Percentiles rank a stretch among this genome's conserved stretches.
These are phyloP conservation scores for Leishmania amazonensis DNA, from an alignment of 208 protist species.

Conservation along the genomic window DNA sequence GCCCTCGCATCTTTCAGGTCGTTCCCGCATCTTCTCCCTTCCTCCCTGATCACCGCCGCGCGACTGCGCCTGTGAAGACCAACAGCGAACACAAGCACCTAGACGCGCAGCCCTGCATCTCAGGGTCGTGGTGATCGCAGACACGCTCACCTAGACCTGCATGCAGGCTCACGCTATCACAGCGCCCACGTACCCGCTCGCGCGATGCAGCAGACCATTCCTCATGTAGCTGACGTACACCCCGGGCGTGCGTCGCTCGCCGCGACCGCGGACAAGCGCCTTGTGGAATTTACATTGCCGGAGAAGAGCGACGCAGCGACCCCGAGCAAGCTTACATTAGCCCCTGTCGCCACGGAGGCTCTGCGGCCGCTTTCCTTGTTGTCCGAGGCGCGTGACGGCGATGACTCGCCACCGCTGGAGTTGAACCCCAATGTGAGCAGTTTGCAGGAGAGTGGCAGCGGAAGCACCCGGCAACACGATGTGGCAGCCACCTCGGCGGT, in stretches of 20 bases:
- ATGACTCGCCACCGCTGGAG: background rate
- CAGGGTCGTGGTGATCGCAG: background rate
- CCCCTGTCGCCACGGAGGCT: background rate
- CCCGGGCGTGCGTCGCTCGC: background rate
- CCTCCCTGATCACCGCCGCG: background rate
- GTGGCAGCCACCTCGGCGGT: background rate
- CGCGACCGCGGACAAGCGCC: background rate
- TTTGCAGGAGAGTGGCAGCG: background rate
- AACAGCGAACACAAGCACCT: background rate
- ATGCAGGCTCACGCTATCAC: background rate
- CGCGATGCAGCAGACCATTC: background rate
- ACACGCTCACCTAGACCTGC: background rate
- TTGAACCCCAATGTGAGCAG: no score
- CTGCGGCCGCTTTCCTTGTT: background rate
- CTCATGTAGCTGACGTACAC: background rate
- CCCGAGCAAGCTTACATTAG: background rate
- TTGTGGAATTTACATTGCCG: background rate
- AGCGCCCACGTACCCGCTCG: background rate
- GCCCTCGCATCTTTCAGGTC: background rate
- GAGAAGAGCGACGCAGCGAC: background rate
- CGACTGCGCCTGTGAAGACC: background rate
- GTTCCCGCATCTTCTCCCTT: background rate
- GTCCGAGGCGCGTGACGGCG: background rate
- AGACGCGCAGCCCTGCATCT: background rate
- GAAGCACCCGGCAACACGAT: background rate